phyloP scores from a whole-genome alignment of 306 rosid genomes.

The Acacia confusa region DNA sequence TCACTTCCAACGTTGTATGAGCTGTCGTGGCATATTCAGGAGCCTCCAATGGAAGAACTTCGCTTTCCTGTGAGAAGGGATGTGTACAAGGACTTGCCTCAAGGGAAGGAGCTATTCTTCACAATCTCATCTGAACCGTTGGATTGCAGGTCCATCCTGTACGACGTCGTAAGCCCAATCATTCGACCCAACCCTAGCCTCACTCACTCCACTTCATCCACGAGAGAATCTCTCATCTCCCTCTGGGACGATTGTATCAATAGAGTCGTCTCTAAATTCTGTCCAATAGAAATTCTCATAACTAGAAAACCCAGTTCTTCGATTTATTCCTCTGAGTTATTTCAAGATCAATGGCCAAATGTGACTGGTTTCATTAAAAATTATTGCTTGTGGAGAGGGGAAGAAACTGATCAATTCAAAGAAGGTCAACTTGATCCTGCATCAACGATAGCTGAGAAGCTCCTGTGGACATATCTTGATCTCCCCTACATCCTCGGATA shows the following conservation, averaged over 20 bases:
- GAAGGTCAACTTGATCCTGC: constrained; percentile 57
- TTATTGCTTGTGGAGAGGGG: constrained; percentile 90
- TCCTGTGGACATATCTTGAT: constrained; percentile 74
- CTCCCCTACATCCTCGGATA: constrained; percentile 81
- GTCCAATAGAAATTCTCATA: constrained; percentile 46
- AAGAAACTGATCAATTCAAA: constrained; percentile 59
- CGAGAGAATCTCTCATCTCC: constrained; percentile 69
- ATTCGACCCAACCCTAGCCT: constrained; percentile 53
- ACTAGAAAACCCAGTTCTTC: constrained; percentile 48
- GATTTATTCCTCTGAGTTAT: constrained; percentile 1
- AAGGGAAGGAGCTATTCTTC: constrained; percentile 74
- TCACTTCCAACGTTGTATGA: constrained; percentile 68
- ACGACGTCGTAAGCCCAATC: constrained; percentile 65
- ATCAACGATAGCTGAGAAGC: constrained; percentile 48
- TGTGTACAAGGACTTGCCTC: constrained; percentile 71
- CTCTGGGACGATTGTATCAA: constrained; percentile 96
- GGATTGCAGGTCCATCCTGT: constrained; percentile 63
- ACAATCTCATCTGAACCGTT: constrained; percentile 50
- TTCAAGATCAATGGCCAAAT: constrained; percentile 92
- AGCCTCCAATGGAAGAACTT: constrained; percentile 74
- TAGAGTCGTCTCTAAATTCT: constrained; percentile 56
- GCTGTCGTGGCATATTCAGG: constrained; percentile 65
- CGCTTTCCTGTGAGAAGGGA: constrained; percentile 78
- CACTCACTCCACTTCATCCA: constrained; percentile 29
- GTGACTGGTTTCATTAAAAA: constrained; percentile 65